These are phyloP conservation scores for Phytophthora ohioensis DNA, from an alignment of 352 stramenopile species.

Conservation along the genomic window DNA sequence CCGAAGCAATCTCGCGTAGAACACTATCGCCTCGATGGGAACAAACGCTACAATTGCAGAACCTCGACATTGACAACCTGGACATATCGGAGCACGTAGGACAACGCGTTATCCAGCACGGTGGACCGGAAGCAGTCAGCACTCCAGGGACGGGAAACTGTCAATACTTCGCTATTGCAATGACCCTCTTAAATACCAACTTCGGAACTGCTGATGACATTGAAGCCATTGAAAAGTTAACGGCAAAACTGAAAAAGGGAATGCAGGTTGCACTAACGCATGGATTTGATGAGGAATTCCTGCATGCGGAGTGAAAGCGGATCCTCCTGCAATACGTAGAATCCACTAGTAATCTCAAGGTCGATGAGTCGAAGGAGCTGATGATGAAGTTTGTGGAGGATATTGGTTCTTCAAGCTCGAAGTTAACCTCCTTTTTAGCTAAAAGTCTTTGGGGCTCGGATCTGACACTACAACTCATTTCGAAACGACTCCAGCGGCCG, in stretches of 20 bases:
- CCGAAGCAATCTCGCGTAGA: neutral
- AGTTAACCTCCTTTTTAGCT: neutral
- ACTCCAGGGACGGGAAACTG: conserved; percentile 5
- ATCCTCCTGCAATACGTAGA: neutral
- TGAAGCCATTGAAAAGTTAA: neutral
- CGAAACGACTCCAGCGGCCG: neutral
- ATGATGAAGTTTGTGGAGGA: neutral
- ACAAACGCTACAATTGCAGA: neutral
- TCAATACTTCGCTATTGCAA: conserved; percentile 4
- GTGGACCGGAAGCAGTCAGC: neutral
- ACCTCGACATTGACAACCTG: neutral
- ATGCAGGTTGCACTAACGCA: neutral
- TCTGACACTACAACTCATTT: neutral
- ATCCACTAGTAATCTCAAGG: neutral
- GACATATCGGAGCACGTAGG: neutral
- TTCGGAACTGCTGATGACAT: neutral
- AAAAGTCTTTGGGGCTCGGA: neutral
- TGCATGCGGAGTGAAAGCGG: neutral
- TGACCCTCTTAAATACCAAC: neutral
- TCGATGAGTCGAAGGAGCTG: neutral
- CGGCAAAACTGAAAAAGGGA: conserved; percentile 10
- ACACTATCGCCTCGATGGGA: neutral
- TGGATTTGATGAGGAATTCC: conserved; percentile 5
- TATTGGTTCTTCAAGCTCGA: conserved; percentile 1
- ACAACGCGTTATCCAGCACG: neutral